Conservation (phyloP, 75 land plant species). For the Cupressus sempervirens region DNA sequence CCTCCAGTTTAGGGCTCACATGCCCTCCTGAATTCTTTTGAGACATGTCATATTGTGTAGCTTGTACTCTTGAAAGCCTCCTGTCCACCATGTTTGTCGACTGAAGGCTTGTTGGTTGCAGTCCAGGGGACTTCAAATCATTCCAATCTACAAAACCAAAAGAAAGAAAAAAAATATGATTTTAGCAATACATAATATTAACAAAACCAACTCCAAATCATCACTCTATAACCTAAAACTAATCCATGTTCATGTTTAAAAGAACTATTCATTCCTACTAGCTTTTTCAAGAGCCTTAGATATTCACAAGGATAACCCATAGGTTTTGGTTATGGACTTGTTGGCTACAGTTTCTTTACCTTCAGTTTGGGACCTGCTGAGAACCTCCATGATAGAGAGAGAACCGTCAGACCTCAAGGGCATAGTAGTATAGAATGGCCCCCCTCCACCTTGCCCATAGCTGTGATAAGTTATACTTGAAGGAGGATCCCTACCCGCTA, state of each 20-base stretch:
- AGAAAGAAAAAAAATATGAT: neutral
- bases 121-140: slow-evolving; percentile 2
- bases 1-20: slow-evolving; percentile 59
- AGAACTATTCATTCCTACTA: neutral
- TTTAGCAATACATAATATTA: neutral
- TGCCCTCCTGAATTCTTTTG: neutral
- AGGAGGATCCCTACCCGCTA: slow-evolving; percentile 21
- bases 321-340: neutral
- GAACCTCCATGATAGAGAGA: slow-evolving; percentile 66
- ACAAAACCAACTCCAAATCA: neutral
- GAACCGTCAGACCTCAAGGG: slow-evolving; percentile 81
- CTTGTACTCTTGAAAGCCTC: neutral
- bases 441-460: slow-evolving; percentile 22
- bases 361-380: slow-evolving; percentile 38
- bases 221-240: neutral
- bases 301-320: neutral
- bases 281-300: neutral
- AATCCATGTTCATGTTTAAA: neutral
- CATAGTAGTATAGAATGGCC: slow-evolving; percentile 36
- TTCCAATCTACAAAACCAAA: neutral
- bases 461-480: slow-evolving; percentile 24
- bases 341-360: slow-evolving; percentile 17
- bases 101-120: neutral
- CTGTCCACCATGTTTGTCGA: neutral
- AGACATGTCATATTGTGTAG: neutral